phyloP scores from a whole-genome alignment of 305 asterid species.

The Fraxinus sp. region DNA sequence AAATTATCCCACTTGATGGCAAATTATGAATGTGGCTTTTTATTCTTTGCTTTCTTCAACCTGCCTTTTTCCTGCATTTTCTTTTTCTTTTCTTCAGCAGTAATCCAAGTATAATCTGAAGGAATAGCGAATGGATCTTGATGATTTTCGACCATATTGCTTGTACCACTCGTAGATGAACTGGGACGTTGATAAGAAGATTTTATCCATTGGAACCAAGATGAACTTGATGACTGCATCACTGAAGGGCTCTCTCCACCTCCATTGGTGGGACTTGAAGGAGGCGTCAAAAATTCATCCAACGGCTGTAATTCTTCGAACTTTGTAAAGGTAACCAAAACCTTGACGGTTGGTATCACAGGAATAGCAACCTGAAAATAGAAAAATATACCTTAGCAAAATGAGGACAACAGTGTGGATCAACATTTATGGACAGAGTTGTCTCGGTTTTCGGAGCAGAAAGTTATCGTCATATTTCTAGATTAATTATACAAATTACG shows the following conservation, averaged over 20 bases:
- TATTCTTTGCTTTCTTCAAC: conserved; percentile 60
- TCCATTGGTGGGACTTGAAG: conserved; percentile 73
- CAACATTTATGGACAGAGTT: neutral
- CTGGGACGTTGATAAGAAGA: conserved; percentile 64
- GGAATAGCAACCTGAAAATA: conserved; percentile 86
- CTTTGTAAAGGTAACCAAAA: conserved; percentile 88
- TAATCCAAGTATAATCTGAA: conserved; percentile 71
- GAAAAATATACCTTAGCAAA: neutral
- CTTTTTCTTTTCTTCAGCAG: conserved; percentile 87
- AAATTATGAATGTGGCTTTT: conserved; percentile 31
- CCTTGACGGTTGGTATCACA: conserved; percentile 87
- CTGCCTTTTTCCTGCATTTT: conserved; percentile 85
- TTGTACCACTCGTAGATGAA: conserved; percentile 54
- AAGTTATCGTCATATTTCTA: neutral
- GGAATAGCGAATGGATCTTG: conserved; percentile 86
- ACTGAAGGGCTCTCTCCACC: conserved; percentile 53
- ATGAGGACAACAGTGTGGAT: neutral
- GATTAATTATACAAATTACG: neutral
- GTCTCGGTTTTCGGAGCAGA: neutral
- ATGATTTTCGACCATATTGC: conserved; percentile 56
- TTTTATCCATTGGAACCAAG: conserved; percentile 99
- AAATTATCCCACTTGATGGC: neutral
- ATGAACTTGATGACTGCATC: conserved; percentile 59
- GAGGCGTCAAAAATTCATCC: conserved; percentile 89
- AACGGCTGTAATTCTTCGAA: conserved; percentile 84